Evolutionary conservation across 1,284 basidiomycete genomes (phyloP).

Genomic region (Leccinum variabile): DNA sequence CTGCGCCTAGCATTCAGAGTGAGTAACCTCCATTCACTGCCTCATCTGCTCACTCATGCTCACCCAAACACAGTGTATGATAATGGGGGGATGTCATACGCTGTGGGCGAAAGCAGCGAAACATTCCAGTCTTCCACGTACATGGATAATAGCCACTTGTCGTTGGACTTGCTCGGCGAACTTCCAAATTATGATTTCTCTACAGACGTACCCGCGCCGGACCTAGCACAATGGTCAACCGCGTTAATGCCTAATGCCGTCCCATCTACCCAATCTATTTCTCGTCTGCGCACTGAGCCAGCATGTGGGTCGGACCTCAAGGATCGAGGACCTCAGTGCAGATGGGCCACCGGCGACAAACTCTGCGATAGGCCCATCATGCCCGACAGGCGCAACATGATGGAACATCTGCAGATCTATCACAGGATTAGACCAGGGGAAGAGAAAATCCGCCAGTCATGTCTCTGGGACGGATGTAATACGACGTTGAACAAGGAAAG

Average conservation of each 20-base stretch:
- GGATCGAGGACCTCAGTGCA: slow-evolving; percentile 4
- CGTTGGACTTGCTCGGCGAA: not conserved
- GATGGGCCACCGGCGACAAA: slow-evolving; percentile 12
- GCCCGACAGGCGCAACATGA: slow-evolving; percentile 19
- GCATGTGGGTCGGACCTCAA: not conserved
- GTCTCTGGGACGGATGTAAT: slow-evolving; percentile 20
- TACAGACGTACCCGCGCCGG: not conserved
- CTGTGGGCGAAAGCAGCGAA: not conserved
- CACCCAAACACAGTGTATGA: not conserved
- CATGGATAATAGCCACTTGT: slow-evolving; percentile 1
- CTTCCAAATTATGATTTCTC: not conserved
- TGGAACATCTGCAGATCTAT: slow-evolving; percentile 15
- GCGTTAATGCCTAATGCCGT: not conserved
- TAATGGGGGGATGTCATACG: not conserved
- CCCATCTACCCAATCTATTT: not conserved
- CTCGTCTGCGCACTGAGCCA: not conserved
- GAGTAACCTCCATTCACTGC: not conserved
- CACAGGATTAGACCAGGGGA: slow-evolving; percentile 21
- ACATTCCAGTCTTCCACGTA: not conserved
- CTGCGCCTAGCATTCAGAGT: not conserved
- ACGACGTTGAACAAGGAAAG: slow-evolving; percentile 28
- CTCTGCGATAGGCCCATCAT: slow-evolving; percentile 7
- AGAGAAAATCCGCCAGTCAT: slow-evolving; percentile 21
- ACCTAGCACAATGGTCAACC: not conserved
- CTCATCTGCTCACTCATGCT: not conserved